Evolutionary conservation across 768 basidiomycete genomes (phyloP).

Genomic region (Tricholoma sp.): DNA sequence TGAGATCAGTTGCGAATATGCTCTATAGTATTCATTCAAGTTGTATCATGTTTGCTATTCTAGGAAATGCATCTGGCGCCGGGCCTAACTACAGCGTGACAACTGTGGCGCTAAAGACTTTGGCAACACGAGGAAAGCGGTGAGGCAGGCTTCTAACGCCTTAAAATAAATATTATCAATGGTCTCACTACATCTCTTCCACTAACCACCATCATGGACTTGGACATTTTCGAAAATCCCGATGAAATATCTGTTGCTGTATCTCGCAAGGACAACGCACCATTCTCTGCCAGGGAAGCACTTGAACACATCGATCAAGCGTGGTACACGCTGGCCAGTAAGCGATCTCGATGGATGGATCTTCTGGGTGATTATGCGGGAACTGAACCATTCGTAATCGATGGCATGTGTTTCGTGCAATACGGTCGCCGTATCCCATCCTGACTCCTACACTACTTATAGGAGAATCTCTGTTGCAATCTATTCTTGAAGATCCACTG

Average conservation of each 20-base stretch:
- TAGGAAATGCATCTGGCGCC: too few species aligned
- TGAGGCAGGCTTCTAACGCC: not conserved
- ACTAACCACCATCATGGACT: constrained; percentile 11
- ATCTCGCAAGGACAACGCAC: not conserved
- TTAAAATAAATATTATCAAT: not conserved
- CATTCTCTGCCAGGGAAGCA: constrained; percentile 5
- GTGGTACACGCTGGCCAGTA: constrained; percentile 12
- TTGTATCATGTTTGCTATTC: too few species aligned
- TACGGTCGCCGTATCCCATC: not conserved
- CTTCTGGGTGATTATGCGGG: constrained; percentile 69
- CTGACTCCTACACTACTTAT: constrained; percentile 1
- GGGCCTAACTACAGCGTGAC: too few species aligned
- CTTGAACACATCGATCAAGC: constrained; percentile 11
- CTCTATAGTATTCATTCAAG: too few species aligned
- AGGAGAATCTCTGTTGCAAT: constrained; percentile 61
- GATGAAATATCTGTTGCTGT: not conserved
- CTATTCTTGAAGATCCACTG: constrained; percentile 56
- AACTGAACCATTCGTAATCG: constrained; percentile 58
- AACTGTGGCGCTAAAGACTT: not conserved
- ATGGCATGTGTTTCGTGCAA: constrained; percentile 37
- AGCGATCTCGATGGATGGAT: constrained; percentile 47
- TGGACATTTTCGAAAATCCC: constrained; percentile 13
- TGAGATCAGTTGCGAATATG: too few species aligned
- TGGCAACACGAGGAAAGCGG: not conserved
- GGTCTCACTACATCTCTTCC: not conserved